Evolutionary conservation across 768 basidiomycete species (phyloP).

Genomic region (Trichaptum fuscoviolaceum): DNA sequence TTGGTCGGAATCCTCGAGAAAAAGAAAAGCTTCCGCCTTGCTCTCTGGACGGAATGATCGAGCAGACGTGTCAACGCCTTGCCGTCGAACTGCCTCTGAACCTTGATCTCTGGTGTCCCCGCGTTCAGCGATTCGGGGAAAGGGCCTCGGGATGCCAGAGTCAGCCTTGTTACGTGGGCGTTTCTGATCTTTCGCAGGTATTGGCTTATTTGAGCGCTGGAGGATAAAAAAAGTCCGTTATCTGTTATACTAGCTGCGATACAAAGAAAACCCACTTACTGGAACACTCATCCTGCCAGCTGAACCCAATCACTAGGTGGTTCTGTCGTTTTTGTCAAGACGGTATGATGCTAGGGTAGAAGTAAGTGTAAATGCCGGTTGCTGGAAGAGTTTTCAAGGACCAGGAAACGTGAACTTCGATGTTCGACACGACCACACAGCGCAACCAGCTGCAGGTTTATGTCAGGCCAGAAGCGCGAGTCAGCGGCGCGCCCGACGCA

Average conservation of each 20-base stretch:
- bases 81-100: neutral
- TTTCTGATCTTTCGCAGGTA: neutral
- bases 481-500: conserved; percentile 1
- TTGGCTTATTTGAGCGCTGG: neutral
- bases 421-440: neutral
- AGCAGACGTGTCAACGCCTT: neutral
- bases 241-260: neutral
- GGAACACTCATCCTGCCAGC: neutral
- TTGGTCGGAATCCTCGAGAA: neutral
- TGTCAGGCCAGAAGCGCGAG: neutral
- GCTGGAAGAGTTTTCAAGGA: no score
- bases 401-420: neutral
- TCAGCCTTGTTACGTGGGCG: neutral
- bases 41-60: neutral
- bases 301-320: no score
- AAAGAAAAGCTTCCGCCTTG: neutral
- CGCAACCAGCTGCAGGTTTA: neutral
- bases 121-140: neutral
- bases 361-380: no score
- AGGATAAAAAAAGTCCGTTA: neutral
- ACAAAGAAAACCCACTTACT: neutral
- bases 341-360: no score
- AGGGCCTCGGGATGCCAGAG: neutral
- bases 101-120: neutral
- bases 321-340: no score